A percentile compares a stretch with the other conserved stretches of the same genome.
Evolutionary conservation across 805 yeast species (phyloP).

Genomic region (Grigorovia yakushimaensis): DNA sequence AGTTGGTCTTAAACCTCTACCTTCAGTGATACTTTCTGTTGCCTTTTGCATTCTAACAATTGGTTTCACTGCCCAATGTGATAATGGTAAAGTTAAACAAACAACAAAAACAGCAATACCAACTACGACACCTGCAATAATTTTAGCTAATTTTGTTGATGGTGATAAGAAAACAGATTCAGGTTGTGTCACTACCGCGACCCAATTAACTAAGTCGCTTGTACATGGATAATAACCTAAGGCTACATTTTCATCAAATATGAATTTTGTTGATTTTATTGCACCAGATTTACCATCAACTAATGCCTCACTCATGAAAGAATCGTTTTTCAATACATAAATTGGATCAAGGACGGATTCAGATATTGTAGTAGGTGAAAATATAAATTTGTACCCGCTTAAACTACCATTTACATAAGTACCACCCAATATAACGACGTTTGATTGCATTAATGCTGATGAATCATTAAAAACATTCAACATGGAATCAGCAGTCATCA

Average conservation of each 20-base stretch:
- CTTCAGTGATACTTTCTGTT: slow-evolving; percentile 47
- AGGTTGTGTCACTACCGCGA: slow-evolving; percentile 61
- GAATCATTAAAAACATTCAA: slow-evolving; percentile 33
- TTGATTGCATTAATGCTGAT: slow-evolving; percentile 32
- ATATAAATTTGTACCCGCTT: slow-evolving; percentile 33
- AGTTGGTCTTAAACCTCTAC: slow-evolving; percentile 31
- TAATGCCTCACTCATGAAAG: slow-evolving; percentile 31
- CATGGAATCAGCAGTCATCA: slow-evolving; percentile 39
- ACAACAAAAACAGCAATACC: slow-evolving; percentile 71
- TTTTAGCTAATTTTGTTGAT: slow-evolving; percentile 47
- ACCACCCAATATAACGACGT: slow-evolving; percentile 27
- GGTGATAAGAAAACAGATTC: slow-evolving; percentile 53
- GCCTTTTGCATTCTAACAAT: slow-evolving; percentile 71
- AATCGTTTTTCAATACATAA: slow-evolving; percentile 24
- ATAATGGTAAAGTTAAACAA: slow-evolving; percentile 68
- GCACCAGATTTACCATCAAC: slow-evolving; percentile 34
- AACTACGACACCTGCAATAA: slow-evolving; percentile 68
- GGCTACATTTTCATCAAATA: slow-evolving; percentile 36
- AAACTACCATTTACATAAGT: slow-evolving; percentile 16
- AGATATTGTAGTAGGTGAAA: slow-evolving; percentile 29
- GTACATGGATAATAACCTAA: slow-evolving; percentile 45
- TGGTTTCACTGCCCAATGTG: slow-evolving; percentile 79
- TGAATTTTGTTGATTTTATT: slow-evolving; percentile 29
- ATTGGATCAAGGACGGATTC: slow-evolving; percentile 11
- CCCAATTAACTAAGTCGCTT: slow-evolving; percentile 48